These are phyloP conservation scores for Hypoxylon sp. DNA, from an alignment of 2,329 filamentous ascomycete genomes.

Conservation along the genomic window DNA sequence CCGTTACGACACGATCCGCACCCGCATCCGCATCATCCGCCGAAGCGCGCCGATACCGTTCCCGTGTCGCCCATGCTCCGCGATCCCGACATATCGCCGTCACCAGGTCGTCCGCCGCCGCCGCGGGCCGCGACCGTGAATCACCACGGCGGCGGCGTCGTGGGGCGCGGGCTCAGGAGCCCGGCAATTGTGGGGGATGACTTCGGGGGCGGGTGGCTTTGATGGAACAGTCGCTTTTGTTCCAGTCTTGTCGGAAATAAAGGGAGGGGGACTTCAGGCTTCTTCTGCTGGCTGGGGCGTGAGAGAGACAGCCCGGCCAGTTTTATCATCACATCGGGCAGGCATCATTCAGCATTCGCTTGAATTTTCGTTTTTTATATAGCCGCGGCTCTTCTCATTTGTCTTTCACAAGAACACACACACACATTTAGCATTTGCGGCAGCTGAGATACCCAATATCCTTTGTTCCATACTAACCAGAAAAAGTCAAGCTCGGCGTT, in stretches of 20 bases:
- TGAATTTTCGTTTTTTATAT: neutral
- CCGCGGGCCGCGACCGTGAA: slow-evolving; percentile 32
- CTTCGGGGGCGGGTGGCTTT: slow-evolving; percentile 41
- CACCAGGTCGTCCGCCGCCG: slow-evolving; percentile 18
- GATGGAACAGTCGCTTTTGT: no score
- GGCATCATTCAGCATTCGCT: neutral
- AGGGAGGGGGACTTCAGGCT: no score
- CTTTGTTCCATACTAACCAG: neutral
- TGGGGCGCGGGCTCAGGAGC: slow-evolving; percentile 38
- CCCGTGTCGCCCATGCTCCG: slow-evolving; percentile 25
- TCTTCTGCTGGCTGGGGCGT: no score
- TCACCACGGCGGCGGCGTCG: neutral
- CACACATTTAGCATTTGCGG: slow-evolving; percentile 1
- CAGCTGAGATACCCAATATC: slow-evolving; percentile 7
- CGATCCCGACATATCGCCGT: slow-evolving; percentile 20
- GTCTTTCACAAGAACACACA: neutral
- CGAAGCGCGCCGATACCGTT: slow-evolving; percentile 36
- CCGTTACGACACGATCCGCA: slow-evolving; percentile 17
- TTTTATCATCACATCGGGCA: no score
- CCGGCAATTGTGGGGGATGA: slow-evolving; percentile 45
- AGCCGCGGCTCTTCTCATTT: neutral
- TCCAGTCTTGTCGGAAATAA: no score
- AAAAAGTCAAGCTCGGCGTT: slow-evolving; percentile 18
- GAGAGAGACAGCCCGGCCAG: no score
- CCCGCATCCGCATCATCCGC: no score